Conservation (phyloP, 164 flowering plant genomes). For the Stephania yunnanensis region DNA sequence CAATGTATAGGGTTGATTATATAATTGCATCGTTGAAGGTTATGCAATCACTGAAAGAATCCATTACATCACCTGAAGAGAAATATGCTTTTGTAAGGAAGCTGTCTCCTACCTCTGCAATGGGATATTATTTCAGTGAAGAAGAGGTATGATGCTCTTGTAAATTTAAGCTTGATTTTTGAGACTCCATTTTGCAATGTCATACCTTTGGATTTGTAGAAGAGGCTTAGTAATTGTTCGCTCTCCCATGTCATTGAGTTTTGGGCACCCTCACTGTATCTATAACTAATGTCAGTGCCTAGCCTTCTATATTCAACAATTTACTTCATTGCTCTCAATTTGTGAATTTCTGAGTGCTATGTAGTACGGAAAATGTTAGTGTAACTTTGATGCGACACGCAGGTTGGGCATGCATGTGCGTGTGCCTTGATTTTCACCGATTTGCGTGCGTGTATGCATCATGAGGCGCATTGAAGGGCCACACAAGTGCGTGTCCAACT, state of each 20-base stretch:
- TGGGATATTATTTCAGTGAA: constrained; percentile 48
- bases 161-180: background rate
- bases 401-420: too few species aligned
- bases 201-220: background rate
- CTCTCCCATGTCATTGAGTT: background rate
- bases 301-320: background rate
- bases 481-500: too few species aligned
- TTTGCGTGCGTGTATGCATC: too few species aligned
- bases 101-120: constrained; percentile 68
- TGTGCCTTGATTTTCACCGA: too few species aligned
- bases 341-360: too few species aligned
- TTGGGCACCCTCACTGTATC: background rate
- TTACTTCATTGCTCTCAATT: too few species aligned
- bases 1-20: constrained; percentile 74
- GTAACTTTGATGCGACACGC: too few species aligned
- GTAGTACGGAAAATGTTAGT: too few species aligned
- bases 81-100: constrained; percentile 75
- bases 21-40: constrained; percentile 89
- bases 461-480: too few species aligned
- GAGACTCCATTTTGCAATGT: background rate
- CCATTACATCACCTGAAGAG: constrained; percentile 66
- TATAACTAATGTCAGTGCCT: background rate
- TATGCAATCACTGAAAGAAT: constrained; percentile 84
- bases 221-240: background rate
- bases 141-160: constrained; percentile 54